Percentiles rank a stretch among this genome's conserved stretches.
These are phyloP conservation scores for Escovopsis sp. DNA, from an alignment of 2,329 filamentous ascomycete genomes.

Conservation along the genomic window DNA sequence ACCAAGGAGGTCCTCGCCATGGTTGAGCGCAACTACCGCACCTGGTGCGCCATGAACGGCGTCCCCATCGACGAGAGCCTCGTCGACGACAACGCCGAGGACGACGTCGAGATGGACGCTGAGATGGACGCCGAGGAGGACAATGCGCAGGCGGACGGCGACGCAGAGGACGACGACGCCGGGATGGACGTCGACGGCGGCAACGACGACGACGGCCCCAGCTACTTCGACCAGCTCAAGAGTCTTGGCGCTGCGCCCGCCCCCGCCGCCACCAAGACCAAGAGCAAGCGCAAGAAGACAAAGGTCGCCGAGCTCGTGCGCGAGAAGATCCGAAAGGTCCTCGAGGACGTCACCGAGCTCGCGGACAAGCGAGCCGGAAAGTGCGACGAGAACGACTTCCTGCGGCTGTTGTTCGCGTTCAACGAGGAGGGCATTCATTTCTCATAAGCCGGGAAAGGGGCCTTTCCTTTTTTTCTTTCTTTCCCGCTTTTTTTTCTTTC, in stretches of 20 bases:
- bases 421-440: constrained; percentile 93
- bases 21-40: constrained; percentile 75
- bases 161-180: constrained; percentile 18
- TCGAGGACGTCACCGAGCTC: constrained; percentile 66
- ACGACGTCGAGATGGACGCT: constrained; percentile 24
- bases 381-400: constrained; percentile 86
- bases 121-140: constrained; percentile 30
- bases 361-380: constrained; percentile 70
- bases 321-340: constrained; percentile 71
- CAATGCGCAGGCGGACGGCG: constrained; percentile 35
- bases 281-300: constrained; percentile 60
- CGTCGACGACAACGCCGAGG: constrained; percentile 29
- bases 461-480: background rate
- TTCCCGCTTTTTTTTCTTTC: background rate
- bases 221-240: constrained; percentile 63
- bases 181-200: constrained; percentile 26
- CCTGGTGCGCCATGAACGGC: constrained; percentile 80
- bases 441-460: constrained; percentile 30
- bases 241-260: constrained; percentile 10
- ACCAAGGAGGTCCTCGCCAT: constrained; percentile 69
- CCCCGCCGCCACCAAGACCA: constrained; percentile 35
- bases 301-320: constrained; percentile 70
- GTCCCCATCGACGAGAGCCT: constrained; percentile 58
- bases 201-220: constrained; percentile 32
- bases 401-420: constrained; percentile 66